phyloP scores from a whole-genome alignment of 768 basidiomycete genomes.

The Mycena epipterygia region DNA sequence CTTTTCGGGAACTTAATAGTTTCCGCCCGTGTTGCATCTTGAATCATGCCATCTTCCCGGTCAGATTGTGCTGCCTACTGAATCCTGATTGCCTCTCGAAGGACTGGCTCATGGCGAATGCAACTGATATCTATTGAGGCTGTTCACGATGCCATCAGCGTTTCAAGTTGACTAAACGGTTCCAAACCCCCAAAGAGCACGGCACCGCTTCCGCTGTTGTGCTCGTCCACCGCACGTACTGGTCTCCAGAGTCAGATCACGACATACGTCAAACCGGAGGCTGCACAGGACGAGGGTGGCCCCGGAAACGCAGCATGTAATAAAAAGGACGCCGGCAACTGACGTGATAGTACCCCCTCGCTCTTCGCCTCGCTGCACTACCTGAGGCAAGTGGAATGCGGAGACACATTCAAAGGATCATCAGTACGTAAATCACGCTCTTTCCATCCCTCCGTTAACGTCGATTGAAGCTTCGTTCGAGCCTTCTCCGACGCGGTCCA shows the following conservation, averaged over 20 bases:
- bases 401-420: constrained; percentile 12
- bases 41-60: neutral
- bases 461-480: constrained; percentile 25
- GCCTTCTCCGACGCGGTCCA: constrained; percentile 19
- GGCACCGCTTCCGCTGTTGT: neutral
- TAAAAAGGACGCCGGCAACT: constrained; percentile 1
- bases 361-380: neutral
- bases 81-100: constrained; percentile 9
- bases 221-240: neutral
- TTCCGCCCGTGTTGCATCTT: neutral
- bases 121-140: constrained; percentile 27
- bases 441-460: neutral
- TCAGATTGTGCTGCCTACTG: constrained; percentile 2
- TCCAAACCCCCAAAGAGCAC: neutral
- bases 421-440: constrained; percentile 4
- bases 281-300: constrained; percentile 13
- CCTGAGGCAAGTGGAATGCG: constrained; percentile 18
- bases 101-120: neutral
- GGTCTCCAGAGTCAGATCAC: constrained; percentile 1
- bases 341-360: neutral
- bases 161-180: constrained; percentile 27
- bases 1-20: neutral
- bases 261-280: neutral
- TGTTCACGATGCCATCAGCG: constrained; percentile 30
- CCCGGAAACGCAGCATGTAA: neutral